Evolutionary conservation across 2,329 filamentous ascomycete genomes (phyloP).

Genomic region (Apiospora marii): DNA sequence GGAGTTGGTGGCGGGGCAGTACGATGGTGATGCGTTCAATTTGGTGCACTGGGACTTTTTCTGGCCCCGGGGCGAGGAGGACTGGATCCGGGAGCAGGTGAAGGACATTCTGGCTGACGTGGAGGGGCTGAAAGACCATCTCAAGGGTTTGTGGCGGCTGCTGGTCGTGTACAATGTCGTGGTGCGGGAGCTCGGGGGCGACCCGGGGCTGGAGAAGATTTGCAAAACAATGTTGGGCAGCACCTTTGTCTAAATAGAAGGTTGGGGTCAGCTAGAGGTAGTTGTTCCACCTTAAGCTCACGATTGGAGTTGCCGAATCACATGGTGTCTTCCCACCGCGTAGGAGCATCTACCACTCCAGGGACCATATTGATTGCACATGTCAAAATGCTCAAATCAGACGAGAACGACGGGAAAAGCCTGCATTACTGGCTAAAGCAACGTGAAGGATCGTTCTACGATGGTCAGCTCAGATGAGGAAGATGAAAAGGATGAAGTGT

Average conservation of each 20-base stretch:
- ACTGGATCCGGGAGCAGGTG: background rate
- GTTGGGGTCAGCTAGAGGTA: too few species aligned
- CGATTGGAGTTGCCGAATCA: too few species aligned
- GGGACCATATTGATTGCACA: too few species aligned
- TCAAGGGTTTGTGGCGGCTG: slow-evolving; percentile 18
- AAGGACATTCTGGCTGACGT: slow-evolving; percentile 2
- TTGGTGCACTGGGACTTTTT: slow-evolving; percentile 18
- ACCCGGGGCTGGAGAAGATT: background rate
- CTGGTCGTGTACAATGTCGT: slow-evolving; percentile 10
- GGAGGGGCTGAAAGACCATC: slow-evolving; percentile 8
- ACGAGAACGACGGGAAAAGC: too few species aligned
- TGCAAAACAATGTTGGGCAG: background rate
- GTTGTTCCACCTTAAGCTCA: too few species aligned
- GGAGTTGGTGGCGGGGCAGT: background rate
- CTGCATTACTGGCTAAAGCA: too few species aligned
- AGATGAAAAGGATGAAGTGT: too few species aligned
- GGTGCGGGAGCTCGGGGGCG: background rate
- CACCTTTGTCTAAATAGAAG: background rate
- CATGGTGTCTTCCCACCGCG: too few species aligned
- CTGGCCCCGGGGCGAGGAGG: background rate
- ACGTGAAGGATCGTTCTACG: too few species aligned
- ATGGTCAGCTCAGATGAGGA: too few species aligned
- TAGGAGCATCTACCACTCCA: too few species aligned
- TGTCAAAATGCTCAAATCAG: too few species aligned
- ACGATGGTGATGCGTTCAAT: slow-evolving; percentile 18